These are phyloP conservation scores for Dictyostelium citrinum DNA, from an alignment of 78 protist genomes.

Conservation along the genomic window DNA sequence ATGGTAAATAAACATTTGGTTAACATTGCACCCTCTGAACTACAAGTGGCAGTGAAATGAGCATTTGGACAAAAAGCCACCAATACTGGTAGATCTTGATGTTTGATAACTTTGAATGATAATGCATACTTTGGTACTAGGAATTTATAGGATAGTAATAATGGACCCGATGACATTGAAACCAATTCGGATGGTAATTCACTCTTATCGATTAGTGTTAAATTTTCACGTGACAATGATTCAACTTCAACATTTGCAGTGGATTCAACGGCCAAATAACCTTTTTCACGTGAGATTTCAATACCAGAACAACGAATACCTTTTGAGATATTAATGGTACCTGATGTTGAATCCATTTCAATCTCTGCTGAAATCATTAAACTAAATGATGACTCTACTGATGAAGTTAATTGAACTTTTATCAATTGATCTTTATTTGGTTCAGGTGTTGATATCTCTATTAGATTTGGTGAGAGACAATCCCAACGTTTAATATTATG, in stretches of 20 bases:
- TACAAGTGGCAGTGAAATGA: slow-evolving; percentile 32
- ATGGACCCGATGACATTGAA: slow-evolving; percentile 22
- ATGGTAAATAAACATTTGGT: slow-evolving; percentile 32
- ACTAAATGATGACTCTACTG: not conserved
- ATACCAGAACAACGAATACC: slow-evolving; percentile 21
- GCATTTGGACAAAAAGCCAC: slow-evolving; percentile 61
- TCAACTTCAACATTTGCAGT: slow-evolving; percentile 59
- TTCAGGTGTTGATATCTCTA: not conserved
- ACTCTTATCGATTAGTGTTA: slow-evolving; percentile 52
- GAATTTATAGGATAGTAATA: slow-evolving; percentile 47
- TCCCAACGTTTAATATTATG: slow-evolving; percentile 54
- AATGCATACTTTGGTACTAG: slow-evolving; percentile 35
- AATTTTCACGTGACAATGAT: slow-evolving; percentile 24
- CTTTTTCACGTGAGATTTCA: slow-evolving; percentile 56
- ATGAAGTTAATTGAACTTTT: slow-evolving; percentile 10
- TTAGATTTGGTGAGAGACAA: slow-evolving; percentile 25
- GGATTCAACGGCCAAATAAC: slow-evolving; percentile 39
- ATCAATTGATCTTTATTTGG: slow-evolving; percentile 21
- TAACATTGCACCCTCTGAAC: slow-evolving; percentile 45
- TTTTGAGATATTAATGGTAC: not conserved
- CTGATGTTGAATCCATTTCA: slow-evolving; percentile 7
- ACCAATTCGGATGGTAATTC: slow-evolving; percentile 14
- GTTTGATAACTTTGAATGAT: slow-evolving; percentile 21
- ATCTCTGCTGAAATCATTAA: slow-evolving; percentile 10
- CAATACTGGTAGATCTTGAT: slow-evolving; percentile 16